A percentile compares a stretch with the other conserved stretches of the same genome.
phyloP scores from a whole-genome alignment of 1,284 basidiomycete species.

The Papiliotrema terrestris region DNA sequence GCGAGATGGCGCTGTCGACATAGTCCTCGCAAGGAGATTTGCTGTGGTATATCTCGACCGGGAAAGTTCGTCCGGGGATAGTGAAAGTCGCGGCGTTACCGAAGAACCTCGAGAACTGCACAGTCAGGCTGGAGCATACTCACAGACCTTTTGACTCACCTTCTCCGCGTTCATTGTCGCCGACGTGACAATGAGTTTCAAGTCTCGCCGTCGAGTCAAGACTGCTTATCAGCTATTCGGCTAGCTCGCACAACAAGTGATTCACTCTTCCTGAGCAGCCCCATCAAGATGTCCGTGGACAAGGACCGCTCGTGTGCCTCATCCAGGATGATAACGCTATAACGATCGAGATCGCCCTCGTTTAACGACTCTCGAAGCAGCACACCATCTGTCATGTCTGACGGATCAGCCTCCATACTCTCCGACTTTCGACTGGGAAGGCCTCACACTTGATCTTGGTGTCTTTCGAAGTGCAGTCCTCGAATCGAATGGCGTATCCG shows the following conservation, averaged over 20 bases:
- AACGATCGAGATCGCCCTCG: conserved; percentile 90
- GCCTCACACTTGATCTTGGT: conserved; percentile 90
- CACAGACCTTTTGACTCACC: conserved; percentile 54
- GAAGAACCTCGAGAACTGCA: conserved; percentile 87
- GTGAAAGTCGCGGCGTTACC: conserved; percentile 93
- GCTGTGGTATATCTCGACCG: conserved; percentile 91
- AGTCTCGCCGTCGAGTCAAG: conserved; percentile 80
- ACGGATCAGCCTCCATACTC: conserved; percentile 11
- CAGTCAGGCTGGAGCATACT: no score
- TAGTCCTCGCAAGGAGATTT: conserved; percentile 99
- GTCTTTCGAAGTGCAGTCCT: conserved; percentile 87
- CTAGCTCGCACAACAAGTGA: conserved; percentile 6
- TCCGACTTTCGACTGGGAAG: not conserved
- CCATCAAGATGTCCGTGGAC: conserved; percentile 96
- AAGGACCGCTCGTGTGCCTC: conserved; percentile 96
- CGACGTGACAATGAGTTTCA: conserved; percentile 96
- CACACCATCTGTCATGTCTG: conserved; percentile 98
- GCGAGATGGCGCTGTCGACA: conserved; percentile 95
- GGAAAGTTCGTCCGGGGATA: conserved; percentile 97
- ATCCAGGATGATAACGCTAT: conserved; percentile 92
- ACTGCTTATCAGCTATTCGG: conserved; percentile 54
- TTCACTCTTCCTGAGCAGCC: conserved; percentile 84
- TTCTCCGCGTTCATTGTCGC: conserved; percentile 99
- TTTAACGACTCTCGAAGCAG: conserved; percentile 91
- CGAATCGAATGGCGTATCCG: conserved; percentile 96